These are phyloP conservation scores for Kurtzmaniella quercitrusa DNA, from an alignment of 1,139 yeast genomes.

Conservation along the genomic window DNA sequence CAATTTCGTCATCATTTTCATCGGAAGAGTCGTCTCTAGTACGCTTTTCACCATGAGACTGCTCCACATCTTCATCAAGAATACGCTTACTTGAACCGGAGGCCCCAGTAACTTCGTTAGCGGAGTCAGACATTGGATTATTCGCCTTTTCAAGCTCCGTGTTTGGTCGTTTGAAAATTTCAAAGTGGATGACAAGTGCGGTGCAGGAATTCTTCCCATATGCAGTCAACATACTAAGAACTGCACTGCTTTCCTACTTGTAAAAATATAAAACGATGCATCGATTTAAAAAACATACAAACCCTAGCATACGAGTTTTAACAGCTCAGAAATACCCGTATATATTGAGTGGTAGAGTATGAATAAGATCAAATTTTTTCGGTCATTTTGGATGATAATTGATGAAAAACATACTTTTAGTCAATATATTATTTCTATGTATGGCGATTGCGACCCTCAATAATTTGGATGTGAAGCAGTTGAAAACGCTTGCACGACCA, in stretches of 20 bases:
- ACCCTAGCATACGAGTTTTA: background rate
- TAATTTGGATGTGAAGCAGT: background rate
- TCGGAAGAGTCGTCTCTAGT: conserved; percentile 10
- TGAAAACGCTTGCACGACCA: background rate
- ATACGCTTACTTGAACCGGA: background rate
- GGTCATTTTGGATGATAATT: no score
- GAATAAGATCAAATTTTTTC: no score
- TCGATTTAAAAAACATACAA: background rate
- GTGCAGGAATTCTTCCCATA: background rate
- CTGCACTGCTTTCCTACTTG: no score
- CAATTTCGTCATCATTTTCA: conserved; percentile 20
- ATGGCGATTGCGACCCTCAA: background rate
- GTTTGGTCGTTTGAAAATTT: background rate
- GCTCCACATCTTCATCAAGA: conserved; percentile 7
- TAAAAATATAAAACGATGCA: no score
- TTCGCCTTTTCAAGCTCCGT: conserved; percentile 3
- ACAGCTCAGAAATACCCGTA: no score
- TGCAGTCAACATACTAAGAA: background rate
- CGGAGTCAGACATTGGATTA: conserved; percentile 5
- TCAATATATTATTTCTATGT: background rate
- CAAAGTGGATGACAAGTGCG: background rate
- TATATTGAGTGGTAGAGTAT: no score
- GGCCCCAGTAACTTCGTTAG: background rate
- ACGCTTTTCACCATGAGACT: conserved; percentile 10
- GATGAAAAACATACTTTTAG: background rate